Evolutionary conservation across 805 yeast species (phyloP), one percentile per base, ranked within the genome.

Genomic region (Yamadazyma takamatsuzukensis): DNA sequence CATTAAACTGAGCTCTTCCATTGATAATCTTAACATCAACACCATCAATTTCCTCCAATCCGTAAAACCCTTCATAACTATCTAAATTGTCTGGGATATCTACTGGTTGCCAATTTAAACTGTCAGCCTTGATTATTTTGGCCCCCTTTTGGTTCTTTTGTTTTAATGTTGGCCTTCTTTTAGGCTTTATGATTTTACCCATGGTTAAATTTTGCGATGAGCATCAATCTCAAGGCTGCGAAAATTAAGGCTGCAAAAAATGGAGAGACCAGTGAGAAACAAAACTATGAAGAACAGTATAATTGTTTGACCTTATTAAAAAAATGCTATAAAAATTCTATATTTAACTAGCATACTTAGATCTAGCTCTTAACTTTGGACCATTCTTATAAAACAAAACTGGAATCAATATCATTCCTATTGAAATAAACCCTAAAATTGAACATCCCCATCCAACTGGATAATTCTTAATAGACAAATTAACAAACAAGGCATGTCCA

Each of bases 31-130:
- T 77, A 5, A 90, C 89, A 48, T 74, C 89, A 21, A 90, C 97
- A 27, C 96, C 97, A 36, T 87, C 96, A 31, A 93, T 71, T 54
- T 90, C 97, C 55, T 90, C 98, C 21, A 93, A 63, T 0, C 97
- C 98, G 54, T 80, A 87, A 48, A 89, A 82, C 0, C 96, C 96
- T 44, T 84, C 89, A 51, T 83, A 85, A 56, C 87, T 96, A 39
- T 80, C 95, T 30, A 85, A 59, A 16, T 86, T 80, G 42, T 85
- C 90, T 4, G 94, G 90, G 32, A 89, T 72, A 2, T 80, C 83
- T 6, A 89, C 95, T 3, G 80, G 53, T 43, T 82, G 83, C 98
- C 98, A 90, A 6, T 66, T 61, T 41, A 84, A 59, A 13, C 68
- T 66, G 41, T 70, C 70, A 2, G 74, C 72, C 15, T 62, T 63